These are phyloP conservation scores for Cercospora zeae-maydis DNA, from an alignment of 2,329 filamentous ascomycete species.

Conservation along the genomic window DNA sequence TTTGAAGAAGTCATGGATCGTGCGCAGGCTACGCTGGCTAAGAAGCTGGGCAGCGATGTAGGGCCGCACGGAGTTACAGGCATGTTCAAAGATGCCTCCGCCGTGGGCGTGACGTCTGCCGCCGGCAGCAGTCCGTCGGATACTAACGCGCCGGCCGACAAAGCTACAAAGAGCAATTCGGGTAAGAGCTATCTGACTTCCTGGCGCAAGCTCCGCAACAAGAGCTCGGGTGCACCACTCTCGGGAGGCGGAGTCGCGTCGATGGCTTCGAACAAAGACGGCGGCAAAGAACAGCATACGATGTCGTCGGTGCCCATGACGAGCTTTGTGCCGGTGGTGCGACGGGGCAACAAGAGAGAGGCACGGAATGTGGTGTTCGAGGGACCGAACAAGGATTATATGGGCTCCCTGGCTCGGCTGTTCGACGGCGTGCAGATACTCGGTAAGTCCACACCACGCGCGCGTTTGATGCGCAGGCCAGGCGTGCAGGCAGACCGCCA, in stretches of 20 bases:
- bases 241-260: conserved; percentile 14
- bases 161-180: conserved; percentile 52
- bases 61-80: conserved; percentile 71
- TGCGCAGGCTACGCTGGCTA: conserved; percentile 69
- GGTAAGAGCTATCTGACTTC: conserved; percentile 77
- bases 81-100: conserved; percentile 67
- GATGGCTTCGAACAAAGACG: conserved; percentile 37
- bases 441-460: conserved; percentile 58
- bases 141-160: conserved; percentile 38
- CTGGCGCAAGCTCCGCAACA: conserved; percentile 85
- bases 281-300: conserved; percentile 57
- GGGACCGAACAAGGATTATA: conserved; percentile 85
- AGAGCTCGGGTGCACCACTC: conserved; percentile 66
- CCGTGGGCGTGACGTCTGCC: conserved; percentile 22
- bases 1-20: conserved; percentile 83
- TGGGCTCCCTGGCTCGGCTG: conserved; percentile 81
- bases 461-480: neutral
- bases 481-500: conserved; percentile 14
- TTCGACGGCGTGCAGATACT: conserved; percentile 92
- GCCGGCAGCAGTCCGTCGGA: conserved; percentile 22
- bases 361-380: conserved; percentile 65
- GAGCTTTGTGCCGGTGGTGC: conserved; percentile 64
- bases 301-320: conserved; percentile 58
- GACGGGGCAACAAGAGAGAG: conserved; percentile 46
- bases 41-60: conserved; percentile 90